A percentile compares a stretch with the other conserved stretches of the same genome.
These are phyloP conservation scores for Penicillium coprophilum DNA, from an alignment of 495 filamentous ascomycete genomes.

Conservation along the genomic window DNA sequence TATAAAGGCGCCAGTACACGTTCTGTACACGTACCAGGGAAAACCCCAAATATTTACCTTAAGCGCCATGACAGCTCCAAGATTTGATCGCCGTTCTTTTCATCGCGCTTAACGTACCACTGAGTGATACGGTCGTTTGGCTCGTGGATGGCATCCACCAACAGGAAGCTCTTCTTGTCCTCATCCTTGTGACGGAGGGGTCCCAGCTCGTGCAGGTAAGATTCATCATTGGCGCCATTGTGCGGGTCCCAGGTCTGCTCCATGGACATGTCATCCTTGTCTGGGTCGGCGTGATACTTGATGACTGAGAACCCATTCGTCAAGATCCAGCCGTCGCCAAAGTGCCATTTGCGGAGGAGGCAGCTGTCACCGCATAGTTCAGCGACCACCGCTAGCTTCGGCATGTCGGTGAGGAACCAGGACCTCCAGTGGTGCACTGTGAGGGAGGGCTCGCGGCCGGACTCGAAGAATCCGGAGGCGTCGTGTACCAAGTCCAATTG, in stretches of 20 bases:
- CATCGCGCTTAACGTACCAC: conserved; percentile 42
- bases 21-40: conserved; percentile 7
- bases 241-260: conserved; percentile 50
- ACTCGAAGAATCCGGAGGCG: conserved; percentile 57
- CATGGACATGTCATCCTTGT: conserved; percentile 36
- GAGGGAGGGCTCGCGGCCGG: conserved; percentile 47
- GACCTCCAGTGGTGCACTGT: conserved; percentile 62
- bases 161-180: conserved; percentile 36
- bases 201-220: conserved; percentile 45
- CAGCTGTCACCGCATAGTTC: conserved; percentile 56
- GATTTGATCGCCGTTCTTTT: conserved; percentile 36
- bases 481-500: conserved; percentile 54
- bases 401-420: conserved; percentile 54
- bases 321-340: conserved; percentile 55
- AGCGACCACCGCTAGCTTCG: conserved; percentile 47
- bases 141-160: conserved; percentile 36
- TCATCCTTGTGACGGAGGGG: conserved; percentile 43
- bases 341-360: conserved; percentile 57
- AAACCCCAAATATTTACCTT: conserved; percentile 19
- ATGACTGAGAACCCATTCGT: conserved; percentile 57
- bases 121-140: conserved; percentile 35
- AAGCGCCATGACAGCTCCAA: conserved; percentile 47
- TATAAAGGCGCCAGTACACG: conserved; percentile 16
- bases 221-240: conserved; percentile 40
- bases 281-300: conserved; percentile 45